Evolutionary conservation across 179 eudicot species (phyloP).

Genomic region (Actinidia polygama): DNA sequence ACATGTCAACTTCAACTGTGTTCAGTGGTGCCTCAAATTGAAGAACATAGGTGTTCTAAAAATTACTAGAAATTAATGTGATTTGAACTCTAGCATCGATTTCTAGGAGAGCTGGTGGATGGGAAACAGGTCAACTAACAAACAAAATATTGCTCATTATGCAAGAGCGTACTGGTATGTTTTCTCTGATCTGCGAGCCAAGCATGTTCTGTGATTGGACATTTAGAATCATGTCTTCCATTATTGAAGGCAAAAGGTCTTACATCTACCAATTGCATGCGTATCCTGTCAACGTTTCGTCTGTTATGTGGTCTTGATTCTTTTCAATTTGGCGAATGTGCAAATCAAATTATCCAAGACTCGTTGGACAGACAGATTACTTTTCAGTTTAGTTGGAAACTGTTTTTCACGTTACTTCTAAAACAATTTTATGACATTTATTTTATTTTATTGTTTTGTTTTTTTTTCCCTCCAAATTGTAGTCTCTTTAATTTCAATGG

Average conservation of each 20-base stretch:
- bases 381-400: no score
- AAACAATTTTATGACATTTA: no score
- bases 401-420: background rate
- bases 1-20: background rate
- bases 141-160: background rate
- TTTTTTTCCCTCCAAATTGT: no score
- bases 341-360: background rate
- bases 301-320: background rate
- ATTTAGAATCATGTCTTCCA: background rate
- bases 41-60: background rate
- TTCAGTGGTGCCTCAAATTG: slow-evolving; percentile 5
- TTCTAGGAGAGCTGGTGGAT: background rate
- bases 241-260: background rate
- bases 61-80: background rate
- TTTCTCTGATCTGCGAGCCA: background rate
- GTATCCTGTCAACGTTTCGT: background rate
- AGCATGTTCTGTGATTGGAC: background rate
- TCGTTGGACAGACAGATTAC: no score
- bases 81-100: background rate
- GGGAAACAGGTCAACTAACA: background rate
- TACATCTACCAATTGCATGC: background rate
- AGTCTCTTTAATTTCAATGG: no score
- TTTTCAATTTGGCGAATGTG: background rate
- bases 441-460: no score
- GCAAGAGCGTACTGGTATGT: background rate